These are phyloP conservation scores for Lentinula sp. DNA, from an alignment of 768 basidiomycete genomes.

Conservation along the genomic window DNA sequence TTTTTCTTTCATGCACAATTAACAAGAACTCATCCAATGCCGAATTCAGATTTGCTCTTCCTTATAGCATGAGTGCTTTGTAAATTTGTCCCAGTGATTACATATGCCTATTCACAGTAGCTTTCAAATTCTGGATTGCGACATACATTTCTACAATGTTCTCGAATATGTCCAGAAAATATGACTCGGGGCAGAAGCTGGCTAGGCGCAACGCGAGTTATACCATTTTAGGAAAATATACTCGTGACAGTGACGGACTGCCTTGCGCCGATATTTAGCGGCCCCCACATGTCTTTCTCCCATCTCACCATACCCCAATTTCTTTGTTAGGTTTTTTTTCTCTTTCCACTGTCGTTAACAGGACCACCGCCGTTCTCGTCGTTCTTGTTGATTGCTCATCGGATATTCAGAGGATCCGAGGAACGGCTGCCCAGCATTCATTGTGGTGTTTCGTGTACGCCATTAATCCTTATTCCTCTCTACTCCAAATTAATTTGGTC, in stretches of 20 bases:
- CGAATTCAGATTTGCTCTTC: too few relatives aligned
- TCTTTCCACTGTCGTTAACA: background rate
- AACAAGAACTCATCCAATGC: too few relatives aligned
- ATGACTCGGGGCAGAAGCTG: background rate
- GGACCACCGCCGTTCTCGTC: background rate
- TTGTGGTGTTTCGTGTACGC: background rate
- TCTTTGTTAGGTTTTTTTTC: background rate
- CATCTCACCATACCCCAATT: background rate
- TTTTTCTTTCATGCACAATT: too few relatives aligned
- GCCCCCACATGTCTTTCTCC: background rate
- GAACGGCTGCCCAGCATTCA: background rate
- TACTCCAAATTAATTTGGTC: conserved; percentile 11
- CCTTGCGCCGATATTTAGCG: background rate
- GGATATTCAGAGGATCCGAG: too few relatives aligned
- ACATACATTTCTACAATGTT: background rate
- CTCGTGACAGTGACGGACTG: background rate
- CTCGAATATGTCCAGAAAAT: background rate
- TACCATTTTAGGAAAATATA: background rate
- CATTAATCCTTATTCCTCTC: conserved; percentile 11
- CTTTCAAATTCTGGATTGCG: background rate
- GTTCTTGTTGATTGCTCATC: background rate
- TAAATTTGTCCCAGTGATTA: too few relatives aligned
- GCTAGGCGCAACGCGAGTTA: background rate
- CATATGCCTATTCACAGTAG: background rate
- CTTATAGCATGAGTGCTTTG: too few relatives aligned